Evolutionary conservation across 2,329 filamentous ascomycete genomes (phyloP).

Genomic region (Pseudogymnoascus sp.): DNA sequence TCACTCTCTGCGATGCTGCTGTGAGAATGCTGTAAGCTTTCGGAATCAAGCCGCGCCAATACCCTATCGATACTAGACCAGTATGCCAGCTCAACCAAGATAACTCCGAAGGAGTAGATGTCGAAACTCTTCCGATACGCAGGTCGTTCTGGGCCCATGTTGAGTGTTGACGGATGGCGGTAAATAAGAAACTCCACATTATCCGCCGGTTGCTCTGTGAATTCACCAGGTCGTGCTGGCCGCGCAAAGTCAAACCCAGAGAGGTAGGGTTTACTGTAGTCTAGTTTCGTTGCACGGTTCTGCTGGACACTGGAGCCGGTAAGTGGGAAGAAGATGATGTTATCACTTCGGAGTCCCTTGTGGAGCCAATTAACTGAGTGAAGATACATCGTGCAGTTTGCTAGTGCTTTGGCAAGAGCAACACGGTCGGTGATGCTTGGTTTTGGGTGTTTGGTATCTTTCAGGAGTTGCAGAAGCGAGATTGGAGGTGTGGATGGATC

Average conservation of each 20-base stretch:
- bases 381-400: constrained; percentile 45
- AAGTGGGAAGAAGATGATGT: constrained; percentile 42
- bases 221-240: constrained; percentile 40
- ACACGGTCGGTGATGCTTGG: constrained; percentile 45
- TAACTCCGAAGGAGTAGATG: constrained; percentile 43
- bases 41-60: constrained; percentile 18
- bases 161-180: constrained; percentile 32
- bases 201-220: constrained; percentile 40
- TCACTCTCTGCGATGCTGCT: not conserved
- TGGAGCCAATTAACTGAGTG: constrained; percentile 50
- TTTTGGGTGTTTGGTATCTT: constrained; percentile 26
- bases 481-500: constrained; percentile 33
- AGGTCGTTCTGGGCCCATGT: constrained; percentile 16
- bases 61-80: constrained; percentile 41
- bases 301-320: not conserved
- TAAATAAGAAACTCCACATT: constrained; percentile 41
- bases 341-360: constrained; percentile 47
- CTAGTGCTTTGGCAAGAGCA: constrained; percentile 41
- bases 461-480: constrained; percentile 41
- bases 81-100: constrained; percentile 46
- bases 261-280: constrained; percentile 36
- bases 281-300: constrained; percentile 19
- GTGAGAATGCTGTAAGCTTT: not conserved
- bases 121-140: constrained; percentile 43
- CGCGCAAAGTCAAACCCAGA: constrained; percentile 48